Evolutionary conservation across 2,329 filamentous ascomycete species (phyloP).

Genomic region (Proliferodiscus dingleyae): DNA sequence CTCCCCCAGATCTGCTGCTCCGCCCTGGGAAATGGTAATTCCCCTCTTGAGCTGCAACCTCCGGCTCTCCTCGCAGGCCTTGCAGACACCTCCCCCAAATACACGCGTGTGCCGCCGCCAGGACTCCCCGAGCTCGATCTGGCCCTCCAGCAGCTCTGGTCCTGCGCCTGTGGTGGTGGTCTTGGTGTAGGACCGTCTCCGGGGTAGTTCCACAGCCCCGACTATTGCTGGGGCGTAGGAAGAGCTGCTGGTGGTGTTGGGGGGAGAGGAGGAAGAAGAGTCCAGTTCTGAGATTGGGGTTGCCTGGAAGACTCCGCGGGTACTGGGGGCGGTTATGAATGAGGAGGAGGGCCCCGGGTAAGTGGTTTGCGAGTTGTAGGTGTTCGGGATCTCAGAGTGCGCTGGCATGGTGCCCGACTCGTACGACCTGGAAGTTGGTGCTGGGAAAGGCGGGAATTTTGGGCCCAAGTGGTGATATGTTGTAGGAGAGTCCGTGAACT

Average conservation of each 20-base stretch:
- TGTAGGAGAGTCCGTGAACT: neutral
- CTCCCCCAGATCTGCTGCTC: no score
- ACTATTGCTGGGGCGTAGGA: no score
- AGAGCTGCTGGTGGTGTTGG: no score
- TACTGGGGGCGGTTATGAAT: neutral
- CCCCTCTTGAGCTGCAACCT: constrained; percentile 2
- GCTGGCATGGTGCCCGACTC: neutral
- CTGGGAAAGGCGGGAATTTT: neutral
- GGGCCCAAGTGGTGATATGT: neutral
- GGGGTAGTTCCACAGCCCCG: no score
- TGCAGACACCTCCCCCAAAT: constrained; percentile 29
- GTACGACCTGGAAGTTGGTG: neutral
- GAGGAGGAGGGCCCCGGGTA: neutral
- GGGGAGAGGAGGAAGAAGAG: no score
- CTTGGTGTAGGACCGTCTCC: constrained; percentile 19
- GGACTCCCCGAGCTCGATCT: constrained; percentile 24
- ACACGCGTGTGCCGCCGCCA: constrained; percentile 30
- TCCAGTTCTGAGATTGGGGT: no score
- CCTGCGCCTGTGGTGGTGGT: neutral
- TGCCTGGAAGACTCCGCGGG: no score
- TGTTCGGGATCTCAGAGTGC: neutral
- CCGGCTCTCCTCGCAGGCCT: constrained; percentile 27
- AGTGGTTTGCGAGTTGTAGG: neutral
- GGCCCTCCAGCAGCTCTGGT: constrained; percentile 12
- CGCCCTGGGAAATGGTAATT: neutral